Conservation (phyloP, 352 stramenopile genomes). For the Globisporangium cystogenes region DNA sequence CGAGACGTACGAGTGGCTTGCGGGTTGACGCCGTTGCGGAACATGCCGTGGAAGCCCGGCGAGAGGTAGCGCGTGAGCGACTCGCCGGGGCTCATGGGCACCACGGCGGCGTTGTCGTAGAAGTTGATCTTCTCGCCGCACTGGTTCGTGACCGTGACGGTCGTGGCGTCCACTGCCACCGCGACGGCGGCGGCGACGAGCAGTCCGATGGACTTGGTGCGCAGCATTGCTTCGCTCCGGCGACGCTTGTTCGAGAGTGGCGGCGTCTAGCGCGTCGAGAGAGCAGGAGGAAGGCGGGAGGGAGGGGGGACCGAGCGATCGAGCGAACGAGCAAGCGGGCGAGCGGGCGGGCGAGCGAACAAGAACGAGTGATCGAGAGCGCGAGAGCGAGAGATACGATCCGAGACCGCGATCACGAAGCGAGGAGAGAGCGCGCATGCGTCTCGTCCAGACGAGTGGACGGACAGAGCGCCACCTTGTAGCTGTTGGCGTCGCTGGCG, state of each 20-base stretch:
- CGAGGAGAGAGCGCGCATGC: too few relatives aligned
- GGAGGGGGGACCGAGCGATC: not conserved
- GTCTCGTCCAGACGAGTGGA: too few relatives aligned
- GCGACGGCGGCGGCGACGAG: not conserved
- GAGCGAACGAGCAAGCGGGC: not conserved
- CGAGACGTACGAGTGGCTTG: conserved; percentile 16
- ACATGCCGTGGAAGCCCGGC: conserved; percentile 16
- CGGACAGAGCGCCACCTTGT: too few relatives aligned
- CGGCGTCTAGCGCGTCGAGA: too few relatives aligned
- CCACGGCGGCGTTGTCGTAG: conserved; percentile 13
- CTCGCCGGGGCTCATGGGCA: conserved; percentile 3
- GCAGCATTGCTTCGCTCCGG: not conserved
- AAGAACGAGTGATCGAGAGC: too few relatives aligned
- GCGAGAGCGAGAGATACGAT: not conserved
- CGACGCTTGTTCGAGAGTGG: not conserved
- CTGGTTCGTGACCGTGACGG: conserved; percentile 16
- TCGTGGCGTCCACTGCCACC: not conserved
- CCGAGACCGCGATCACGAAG: too few relatives aligned
- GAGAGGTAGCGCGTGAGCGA: not conserved
- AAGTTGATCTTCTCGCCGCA: conserved; percentile 15
- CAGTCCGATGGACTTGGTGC: not conserved
- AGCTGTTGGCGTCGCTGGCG: too few relatives aligned
- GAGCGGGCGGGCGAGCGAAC: too few relatives aligned
- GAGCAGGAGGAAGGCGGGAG: not conserved
- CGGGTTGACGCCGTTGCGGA: conserved; percentile 11